phyloP scores from a whole-genome alignment of 2,329 filamentous ascomycete species.

The Verticillium longisporum region DNA sequence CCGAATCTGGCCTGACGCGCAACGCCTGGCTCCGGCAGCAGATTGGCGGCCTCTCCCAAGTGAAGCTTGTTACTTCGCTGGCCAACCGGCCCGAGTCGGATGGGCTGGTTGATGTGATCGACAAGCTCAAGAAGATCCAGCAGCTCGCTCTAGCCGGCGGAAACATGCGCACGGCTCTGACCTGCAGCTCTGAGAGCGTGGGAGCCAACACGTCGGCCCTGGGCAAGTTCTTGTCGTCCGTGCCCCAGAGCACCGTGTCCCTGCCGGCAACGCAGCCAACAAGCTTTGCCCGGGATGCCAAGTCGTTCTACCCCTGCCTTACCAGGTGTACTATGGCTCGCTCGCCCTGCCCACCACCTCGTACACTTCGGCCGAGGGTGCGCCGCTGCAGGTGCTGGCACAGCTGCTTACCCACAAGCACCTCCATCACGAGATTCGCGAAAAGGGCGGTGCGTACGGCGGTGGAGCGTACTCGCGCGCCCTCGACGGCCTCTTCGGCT shows the following conservation, averaged over 20 bases:
- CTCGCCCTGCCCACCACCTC: conserved; percentile 76
- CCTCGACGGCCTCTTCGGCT: conserved; percentile 80
- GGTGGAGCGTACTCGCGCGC: conserved; percentile 79
- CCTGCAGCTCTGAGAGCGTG: conserved; percentile 72
- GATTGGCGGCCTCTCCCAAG: conserved; percentile 82
- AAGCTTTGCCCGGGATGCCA: conserved; percentile 43
- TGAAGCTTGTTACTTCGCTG: conserved; percentile 74
- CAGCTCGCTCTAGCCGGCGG: conserved; percentile 64
- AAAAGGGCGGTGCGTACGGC: conserved; percentile 95
- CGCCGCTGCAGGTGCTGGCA: conserved; percentile 79
- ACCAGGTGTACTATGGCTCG: conserved; percentile 93
- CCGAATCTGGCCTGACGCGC: conserved; percentile 70
- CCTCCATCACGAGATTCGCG: conserved; percentile 92
- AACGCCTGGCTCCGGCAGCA: conserved; percentile 72
- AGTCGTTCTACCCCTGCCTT: conserved; percentile 88
- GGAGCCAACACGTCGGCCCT: conserved; percentile 64
- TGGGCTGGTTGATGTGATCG: conserved; percentile 66
- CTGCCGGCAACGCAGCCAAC: conserved; percentile 26
- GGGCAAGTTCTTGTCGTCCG: conserved; percentile 58
- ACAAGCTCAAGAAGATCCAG: conserved; percentile 82
- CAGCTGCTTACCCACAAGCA: conserved; percentile 95
- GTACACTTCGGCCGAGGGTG: conserved; percentile 68
- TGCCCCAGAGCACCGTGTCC: conserved; percentile 35
- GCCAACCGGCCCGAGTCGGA: conserved; percentile 66
- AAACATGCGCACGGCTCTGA: conserved; percentile 72